Percentiles rank a stretch among this genome's conserved stretches.
Evolutionary conservation across 2,329 filamentous ascomycete species (phyloP).

Genomic region (Triangularia verruculosa): DNA sequence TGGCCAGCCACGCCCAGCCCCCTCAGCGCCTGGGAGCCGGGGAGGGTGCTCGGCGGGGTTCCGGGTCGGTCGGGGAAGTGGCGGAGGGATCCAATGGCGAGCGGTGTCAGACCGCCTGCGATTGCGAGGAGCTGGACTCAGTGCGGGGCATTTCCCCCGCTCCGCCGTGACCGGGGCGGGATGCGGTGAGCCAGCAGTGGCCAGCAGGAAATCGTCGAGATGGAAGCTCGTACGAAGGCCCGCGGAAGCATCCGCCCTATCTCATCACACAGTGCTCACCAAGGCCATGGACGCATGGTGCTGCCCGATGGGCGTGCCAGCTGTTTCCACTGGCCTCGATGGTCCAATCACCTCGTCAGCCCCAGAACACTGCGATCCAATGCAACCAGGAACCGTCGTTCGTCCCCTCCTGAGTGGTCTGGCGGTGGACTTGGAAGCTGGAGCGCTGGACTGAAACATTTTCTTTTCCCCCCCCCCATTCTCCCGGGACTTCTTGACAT

Average conservation of each 20-base stretch:
- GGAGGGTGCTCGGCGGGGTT: neutral
- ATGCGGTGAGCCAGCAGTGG: neutral
- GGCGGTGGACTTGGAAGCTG: neutral
- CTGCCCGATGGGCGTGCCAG: neutral
- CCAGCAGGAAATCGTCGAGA: neutral
- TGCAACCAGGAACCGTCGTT: neutral
- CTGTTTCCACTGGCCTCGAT: neutral
- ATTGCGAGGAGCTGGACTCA: neutral
- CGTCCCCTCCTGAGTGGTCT: neutral
- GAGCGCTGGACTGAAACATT: neutral
- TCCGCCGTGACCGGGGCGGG: neutral
- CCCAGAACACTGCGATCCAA: neutral
- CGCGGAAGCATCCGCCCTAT: conserved; percentile 1
- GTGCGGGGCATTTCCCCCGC: neutral
- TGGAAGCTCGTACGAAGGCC: neutral
- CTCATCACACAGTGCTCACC: neutral
- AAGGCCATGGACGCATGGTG: neutral
- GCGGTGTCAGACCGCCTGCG: neutral
- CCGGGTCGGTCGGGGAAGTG: neutral
- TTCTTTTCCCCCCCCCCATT: neutral
- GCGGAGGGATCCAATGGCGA: neutral
- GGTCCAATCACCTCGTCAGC: neutral
- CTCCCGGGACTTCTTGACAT: neutral
- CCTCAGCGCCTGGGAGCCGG: neutral
- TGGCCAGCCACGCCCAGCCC: neutral